Evolutionary conservation across 805 yeast genomes (phyloP), one percentile per base, ranked within the genome.

Genomic region (Yarrowia yakushimensis): DNA sequence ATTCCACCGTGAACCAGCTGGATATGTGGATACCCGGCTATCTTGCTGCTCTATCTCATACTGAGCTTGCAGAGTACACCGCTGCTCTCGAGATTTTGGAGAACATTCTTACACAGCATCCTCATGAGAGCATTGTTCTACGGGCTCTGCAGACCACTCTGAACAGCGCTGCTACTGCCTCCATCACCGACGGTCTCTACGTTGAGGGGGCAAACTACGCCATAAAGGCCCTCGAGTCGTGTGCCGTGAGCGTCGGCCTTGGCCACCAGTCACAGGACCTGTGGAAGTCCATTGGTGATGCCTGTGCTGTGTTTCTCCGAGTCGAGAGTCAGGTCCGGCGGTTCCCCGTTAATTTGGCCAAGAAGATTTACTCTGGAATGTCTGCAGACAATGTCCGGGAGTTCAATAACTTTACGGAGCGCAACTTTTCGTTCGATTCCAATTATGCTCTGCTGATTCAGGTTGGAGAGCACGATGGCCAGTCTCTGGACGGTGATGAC

Each of bases 251-350:
- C 22, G 65, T 69, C 1, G 67, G 72, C 13, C 75, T 79, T 46
- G 64, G 2, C 46, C 69, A 2, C 79, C 61, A 37, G 17, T 65
- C 87, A 0, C 83, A 80, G 42, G 80, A 79, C 57, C 69, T 88
- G 42, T 91, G 97, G 97, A 81, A 83, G 65, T 73, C 81, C 0
- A 74, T 87, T 17, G 81, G 84, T 20, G 87, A 84, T 63, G 78
- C 86, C 13, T 71, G 88, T 48, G 76, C 78, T 25, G 66, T 87
- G 1, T 81, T 83, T 60, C 70, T 86, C 46, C 69, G 72, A 6
- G 80, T 88, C 1, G 88, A 86, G 67, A 82, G 85, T 0, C 78
- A 81, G 66, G 66, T 81, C 8, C 75, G 75, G 0, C 65, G 73
- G 13, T 74, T 87, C 39, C 92, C 96, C 3, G 69, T 79, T 33